Evolutionary conservation across 495 filamentous ascomycete genomes (phyloP), one percentile per base, ranked within the genome.

Genomic region (Annulohypoxylon moriforme): DNA sequence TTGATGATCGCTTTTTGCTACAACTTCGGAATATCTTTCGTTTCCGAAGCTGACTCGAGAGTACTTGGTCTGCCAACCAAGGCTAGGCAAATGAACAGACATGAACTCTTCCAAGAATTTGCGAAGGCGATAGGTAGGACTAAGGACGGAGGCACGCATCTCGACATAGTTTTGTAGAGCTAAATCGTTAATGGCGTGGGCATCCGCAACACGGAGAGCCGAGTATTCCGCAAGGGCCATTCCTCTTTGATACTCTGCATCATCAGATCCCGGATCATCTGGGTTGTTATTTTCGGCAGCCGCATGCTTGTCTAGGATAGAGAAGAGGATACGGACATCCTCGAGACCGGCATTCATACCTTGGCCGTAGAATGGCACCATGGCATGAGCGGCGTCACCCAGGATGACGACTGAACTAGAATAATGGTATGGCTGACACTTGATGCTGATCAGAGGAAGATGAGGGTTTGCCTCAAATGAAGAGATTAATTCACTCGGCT

Each of bases 371-470:
- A 98, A 99, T 1, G 96, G 96, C 0, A 99, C 93, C 88, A 99
- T 97, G 52, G 96, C 96, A 80, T 99, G 96, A 6, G 96, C 96
- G 22, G 96, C 94, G 75, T 99, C 96, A 55, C 96, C 96, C 44
- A 99, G 73, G 64, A 99, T 92, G 59, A 96, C 93, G 22, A 84
- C 92, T n/a, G 89, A 91, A 29, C 88, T 86, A 38, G 77, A 83
- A 84, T 87, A 93, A 81, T 97, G 93, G 78, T 98, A 90, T 0
- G 96, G 96, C 0, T 84, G 85, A 82, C 94, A 97, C 79, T 97
- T 97, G 74, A 99, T 93, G 78, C 85, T 92, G 75, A 99, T 96
- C 16, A 99, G 82, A 0, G 96, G 96, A 0, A 98, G 89, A 71
- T 97, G 94, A 0, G 93, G 94, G 80, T 97, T 97, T 1, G 81